Evolutionary conservation across 495 filamentous ascomycete species (phyloP).

Genomic region (Hyaloscypha finlandica): DNA sequence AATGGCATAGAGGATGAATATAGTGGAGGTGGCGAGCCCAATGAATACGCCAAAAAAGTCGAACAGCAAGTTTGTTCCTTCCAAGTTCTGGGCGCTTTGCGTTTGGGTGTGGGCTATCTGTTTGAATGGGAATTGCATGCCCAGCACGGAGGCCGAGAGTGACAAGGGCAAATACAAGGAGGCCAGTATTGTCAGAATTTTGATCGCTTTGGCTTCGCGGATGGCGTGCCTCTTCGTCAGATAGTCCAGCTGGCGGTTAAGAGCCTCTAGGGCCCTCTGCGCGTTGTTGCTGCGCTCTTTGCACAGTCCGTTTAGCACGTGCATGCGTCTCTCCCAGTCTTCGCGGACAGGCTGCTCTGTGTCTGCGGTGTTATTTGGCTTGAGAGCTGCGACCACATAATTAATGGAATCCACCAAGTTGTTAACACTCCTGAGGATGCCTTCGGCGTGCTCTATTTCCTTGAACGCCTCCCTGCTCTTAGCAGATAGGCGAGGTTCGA

Average conservation of each 20-base stretch:
- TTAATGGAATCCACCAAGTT: constrained; percentile 10
- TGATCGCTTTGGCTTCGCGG: constrained; percentile 9
- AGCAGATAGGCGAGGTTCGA: constrained; percentile 9
- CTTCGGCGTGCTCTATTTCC: constrained; percentile 8
- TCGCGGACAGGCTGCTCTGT: neutral
- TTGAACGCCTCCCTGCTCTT: constrained; percentile 6
- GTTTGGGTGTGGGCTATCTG: neutral
- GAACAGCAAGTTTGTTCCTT: constrained; percentile 13
- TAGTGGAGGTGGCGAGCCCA: constrained; percentile 11
- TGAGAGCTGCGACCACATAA: constrained; percentile 5
- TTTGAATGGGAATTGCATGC: constrained; percentile 12
- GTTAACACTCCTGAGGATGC: neutral
- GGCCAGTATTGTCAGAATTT: constrained; percentile 14
- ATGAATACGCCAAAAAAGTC: constrained; percentile 13
- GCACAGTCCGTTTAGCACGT: constrained; percentile 1
- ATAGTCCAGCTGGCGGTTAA: constrained; percentile 16
- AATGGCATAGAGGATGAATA: constrained; percentile 15
- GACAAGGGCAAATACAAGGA: constrained; percentile 9
- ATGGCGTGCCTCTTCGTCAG: constrained; percentile 9
- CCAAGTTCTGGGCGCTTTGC: constrained; percentile 1
- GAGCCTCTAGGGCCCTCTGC: constrained; percentile 11
- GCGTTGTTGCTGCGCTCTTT: constrained; percentile 2
- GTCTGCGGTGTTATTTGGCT: constrained; percentile 9
- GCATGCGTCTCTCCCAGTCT: neutral
- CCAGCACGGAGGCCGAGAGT: constrained; percentile 9